These are phyloP conservation scores for Lepidium didymum DNA, from an alignment of 345 rosid genomes.

Conservation along the genomic window DNA sequence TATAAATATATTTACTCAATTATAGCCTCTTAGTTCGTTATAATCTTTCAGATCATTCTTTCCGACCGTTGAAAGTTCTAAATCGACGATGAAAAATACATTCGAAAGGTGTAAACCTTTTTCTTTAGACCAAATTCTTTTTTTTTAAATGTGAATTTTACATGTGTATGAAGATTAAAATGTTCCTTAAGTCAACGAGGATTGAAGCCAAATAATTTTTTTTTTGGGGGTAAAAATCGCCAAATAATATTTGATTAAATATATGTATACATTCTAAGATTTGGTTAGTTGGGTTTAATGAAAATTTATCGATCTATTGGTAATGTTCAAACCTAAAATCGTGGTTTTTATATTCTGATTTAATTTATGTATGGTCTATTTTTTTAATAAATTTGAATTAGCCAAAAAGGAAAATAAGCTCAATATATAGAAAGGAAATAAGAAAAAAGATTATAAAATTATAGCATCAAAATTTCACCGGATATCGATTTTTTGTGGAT, in stretches of 20 bases:
- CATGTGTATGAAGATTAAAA: conserved; percentile 8
- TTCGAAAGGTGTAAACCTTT: background rate
- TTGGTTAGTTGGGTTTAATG: background rate
- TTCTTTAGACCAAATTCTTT: conserved; percentile 4
- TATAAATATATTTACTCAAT: background rate
- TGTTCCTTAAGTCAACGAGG: background rate
- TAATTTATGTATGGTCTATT: background rate
- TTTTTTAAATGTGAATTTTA: background rate
- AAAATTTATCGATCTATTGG: background rate
- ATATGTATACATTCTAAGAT: background rate
- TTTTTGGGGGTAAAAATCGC: background rate
- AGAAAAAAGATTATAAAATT: no score
- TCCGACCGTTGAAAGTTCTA: background rate
- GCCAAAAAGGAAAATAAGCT: no score
- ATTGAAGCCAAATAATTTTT: background rate
- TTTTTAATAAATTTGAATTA: no score
- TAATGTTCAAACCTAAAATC: background rate
- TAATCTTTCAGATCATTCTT: conserved; percentile 2
- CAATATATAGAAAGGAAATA: no score
- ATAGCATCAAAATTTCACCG: no score
- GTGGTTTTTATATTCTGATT: background rate
- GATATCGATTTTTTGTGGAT: no score
- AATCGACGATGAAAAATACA: conserved; percentile 10
- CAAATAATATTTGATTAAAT: background rate
- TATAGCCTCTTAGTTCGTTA: conserved; percentile 6